A percentile compares a stretch with the other conserved stretches of the same genome.
phyloP scores from a whole-genome alignment of 768 basidiomycete species.

The Mycena latifolia region DNA sequence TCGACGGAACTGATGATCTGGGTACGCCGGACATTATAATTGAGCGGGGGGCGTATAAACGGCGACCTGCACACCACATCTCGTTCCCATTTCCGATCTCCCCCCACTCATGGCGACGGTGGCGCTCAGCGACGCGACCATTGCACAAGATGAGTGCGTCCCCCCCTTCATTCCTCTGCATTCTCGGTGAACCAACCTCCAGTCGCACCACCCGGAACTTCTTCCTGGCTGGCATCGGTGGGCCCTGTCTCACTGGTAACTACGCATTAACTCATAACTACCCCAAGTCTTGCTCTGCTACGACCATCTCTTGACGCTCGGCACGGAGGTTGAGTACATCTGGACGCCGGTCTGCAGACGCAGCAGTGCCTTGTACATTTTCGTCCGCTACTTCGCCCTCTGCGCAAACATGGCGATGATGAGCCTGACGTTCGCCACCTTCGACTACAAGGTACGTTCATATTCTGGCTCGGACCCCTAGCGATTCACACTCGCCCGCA shows the following conservation, averaged over 20 bases:
- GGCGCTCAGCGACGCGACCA: neutral
- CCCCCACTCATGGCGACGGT: neutral
- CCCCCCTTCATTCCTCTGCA: neutral
- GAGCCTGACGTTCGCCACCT: neutral
- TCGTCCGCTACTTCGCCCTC: conserved; percentile 4
- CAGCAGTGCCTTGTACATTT: neutral
- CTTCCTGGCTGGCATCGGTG: neutral
- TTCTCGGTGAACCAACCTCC: neutral
- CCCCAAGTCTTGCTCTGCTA: neutral
- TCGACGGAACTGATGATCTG: too few species aligned
- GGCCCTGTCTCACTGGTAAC: neutral
- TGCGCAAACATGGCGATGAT: neutral
- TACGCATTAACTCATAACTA: neutral
- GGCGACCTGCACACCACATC: too few species aligned
- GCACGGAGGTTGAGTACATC: neutral
- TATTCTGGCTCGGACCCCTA: neutral
- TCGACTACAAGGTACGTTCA: neutral
- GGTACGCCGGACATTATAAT: too few species aligned
- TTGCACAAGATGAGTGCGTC: neutral
- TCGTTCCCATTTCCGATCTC: too few species aligned
- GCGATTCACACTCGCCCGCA: too few species aligned
- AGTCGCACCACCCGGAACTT: neutral
- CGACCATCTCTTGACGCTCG: conserved; percentile 6
- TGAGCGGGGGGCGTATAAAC: too few species aligned
- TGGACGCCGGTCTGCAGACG: neutral